A percentile compares a stretch with the other conserved stretches of the same genome.
phyloP scores from a whole-genome alignment of 129 eudicot species.

The Artemisia annua region DNA sequence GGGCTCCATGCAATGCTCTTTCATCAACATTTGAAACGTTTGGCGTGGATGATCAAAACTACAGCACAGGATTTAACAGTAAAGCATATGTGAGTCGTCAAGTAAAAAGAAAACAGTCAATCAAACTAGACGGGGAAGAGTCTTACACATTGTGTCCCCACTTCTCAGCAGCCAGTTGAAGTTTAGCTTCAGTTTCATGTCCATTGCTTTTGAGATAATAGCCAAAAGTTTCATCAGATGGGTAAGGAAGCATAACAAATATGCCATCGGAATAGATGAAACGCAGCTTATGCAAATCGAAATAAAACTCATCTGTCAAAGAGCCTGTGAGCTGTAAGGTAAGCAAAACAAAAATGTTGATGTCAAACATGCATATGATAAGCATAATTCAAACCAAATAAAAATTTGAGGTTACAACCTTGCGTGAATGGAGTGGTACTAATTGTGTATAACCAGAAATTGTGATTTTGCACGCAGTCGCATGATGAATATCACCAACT shows the following conservation, averaged over 20 bases:
- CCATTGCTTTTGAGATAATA: conserved; percentile 83
- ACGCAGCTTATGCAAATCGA: conserved; percentile 88
- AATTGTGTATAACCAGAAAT: conserved; percentile 89
- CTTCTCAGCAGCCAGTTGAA: conserved; percentile 78
- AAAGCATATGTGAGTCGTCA: conserved; percentile 10
- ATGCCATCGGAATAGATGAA: conserved; percentile 83
- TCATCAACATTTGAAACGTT: conserved; percentile 78
- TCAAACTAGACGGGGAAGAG: conserved; percentile 1
- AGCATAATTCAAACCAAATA: neutral
- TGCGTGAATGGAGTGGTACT: conserved; percentile 78
- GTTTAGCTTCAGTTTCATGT: conserved; percentile 92
- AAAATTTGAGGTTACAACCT: conserved; percentile 45
- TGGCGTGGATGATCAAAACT: conserved; percentile 98
- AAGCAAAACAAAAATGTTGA: conserved; percentile 19
- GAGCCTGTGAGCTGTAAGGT: conserved; percentile 53
- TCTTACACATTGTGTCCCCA: conserved; percentile 99
- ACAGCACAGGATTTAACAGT: conserved; percentile 12
- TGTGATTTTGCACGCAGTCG: conserved; percentile 88
- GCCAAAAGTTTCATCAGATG: conserved; percentile 88
- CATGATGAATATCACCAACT: conserved; percentile 73
- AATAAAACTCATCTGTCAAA: conserved; percentile 74
- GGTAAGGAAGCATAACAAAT: conserved; percentile 85
- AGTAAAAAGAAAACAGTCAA: neutral
- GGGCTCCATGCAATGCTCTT: conserved; percentile 98
- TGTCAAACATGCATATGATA: neutral